A percentile compares a stretch with the other conserved stretches of the same genome.
phyloP scores from a whole-genome alignment of 176 grass and related monocot genomes.

The Bromus sterilis region DNA sequence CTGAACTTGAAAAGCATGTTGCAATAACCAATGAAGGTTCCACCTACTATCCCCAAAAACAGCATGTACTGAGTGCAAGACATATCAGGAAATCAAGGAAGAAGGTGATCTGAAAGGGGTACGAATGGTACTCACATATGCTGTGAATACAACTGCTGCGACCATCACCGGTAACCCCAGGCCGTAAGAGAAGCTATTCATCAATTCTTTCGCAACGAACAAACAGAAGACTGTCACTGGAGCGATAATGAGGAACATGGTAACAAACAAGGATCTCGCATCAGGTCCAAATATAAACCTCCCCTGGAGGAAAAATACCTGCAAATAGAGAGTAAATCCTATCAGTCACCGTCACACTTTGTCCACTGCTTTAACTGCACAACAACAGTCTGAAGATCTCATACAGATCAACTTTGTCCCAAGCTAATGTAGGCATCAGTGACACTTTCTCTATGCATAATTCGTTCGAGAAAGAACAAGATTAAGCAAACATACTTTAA shows the following conservation, averaged over 20 bases:
- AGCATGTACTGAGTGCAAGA: neutral
- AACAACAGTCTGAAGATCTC: neutral
- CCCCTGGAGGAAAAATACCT: conserved; percentile 89
- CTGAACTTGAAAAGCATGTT: conserved; percentile 5
- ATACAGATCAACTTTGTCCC: neutral
- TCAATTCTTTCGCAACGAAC: conserved; percentile 68
- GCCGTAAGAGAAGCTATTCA: conserved; percentile 83
- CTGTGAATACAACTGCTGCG: conserved; percentile 71
- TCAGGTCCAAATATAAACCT: conserved; percentile 97
- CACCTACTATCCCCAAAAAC: neutral
- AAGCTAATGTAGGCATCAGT: neutral
- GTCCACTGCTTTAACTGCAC: neutral
- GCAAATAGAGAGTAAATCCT: neutral
- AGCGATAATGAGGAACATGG: conserved; percentile 73
- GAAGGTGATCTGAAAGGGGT: neutral
- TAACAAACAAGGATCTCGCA: conserved; percentile 85
- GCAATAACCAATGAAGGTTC: neutral
- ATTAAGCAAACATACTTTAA: neutral
- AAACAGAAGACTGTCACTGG: conserved; percentile 78
- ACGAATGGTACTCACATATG: conserved; percentile 58
- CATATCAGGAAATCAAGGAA: neutral
- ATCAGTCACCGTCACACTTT: neutral
- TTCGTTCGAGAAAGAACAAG: neutral
- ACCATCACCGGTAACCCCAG: conserved; percentile 64
- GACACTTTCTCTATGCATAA: neutral